These are phyloP conservation scores for Trypanosoma congolense DNA, from an alignment of 208 protist genomes.

Conservation along the genomic window DNA sequence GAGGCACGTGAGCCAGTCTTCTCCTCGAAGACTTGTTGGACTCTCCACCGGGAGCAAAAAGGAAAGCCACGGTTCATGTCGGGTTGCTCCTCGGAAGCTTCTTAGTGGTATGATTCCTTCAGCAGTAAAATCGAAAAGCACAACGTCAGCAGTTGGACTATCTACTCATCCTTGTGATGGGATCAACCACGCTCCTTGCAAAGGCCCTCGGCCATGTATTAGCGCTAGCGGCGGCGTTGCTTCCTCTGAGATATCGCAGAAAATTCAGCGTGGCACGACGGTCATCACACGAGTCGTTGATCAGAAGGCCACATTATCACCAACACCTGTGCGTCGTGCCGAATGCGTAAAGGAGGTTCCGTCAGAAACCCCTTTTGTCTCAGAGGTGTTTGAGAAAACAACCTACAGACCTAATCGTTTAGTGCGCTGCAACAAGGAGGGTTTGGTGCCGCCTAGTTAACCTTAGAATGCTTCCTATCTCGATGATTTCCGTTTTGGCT, in stretches of 20 bases:
- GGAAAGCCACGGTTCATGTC: not conserved
- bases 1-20: no score
- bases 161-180: no score
- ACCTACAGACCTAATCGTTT: conserved; percentile 34
- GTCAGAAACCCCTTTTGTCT: conserved; percentile 23
- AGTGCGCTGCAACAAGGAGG: conserved; percentile 15
- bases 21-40: no score
- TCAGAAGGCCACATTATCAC: conserved; percentile 5
- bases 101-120: not conserved
- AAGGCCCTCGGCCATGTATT: conserved; percentile 27
- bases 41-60: no score
- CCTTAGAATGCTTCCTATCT: no score
- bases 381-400: conserved; percentile 27
- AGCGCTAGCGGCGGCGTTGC: conserved; percentile 49
- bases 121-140: no score
- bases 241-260: conserved; percentile 27
- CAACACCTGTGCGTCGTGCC: conserved; percentile 18
- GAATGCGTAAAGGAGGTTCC: conserved; percentile 11
- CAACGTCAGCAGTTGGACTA: no score
- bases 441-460: no score
- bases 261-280: conserved; percentile 59
- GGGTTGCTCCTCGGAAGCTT: conserved; percentile 1
- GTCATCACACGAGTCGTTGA: conserved; percentile 33
- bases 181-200: no score
- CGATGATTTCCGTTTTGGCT: no score